phyloP scores from a whole-genome alignment of 2,329 filamentous ascomycete species.

The Elsinoe ampelina region DNA sequence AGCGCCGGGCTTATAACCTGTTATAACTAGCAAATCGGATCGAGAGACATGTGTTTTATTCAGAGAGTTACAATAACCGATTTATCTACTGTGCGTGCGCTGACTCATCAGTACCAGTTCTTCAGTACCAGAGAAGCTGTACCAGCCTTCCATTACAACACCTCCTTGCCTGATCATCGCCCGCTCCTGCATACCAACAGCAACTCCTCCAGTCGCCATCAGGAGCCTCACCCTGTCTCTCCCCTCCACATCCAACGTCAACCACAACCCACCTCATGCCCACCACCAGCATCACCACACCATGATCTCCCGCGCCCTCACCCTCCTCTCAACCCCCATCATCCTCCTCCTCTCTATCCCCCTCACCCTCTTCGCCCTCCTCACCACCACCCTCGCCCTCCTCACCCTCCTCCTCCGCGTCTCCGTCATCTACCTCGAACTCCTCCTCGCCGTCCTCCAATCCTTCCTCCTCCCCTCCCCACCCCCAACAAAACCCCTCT shows the following conservation, averaged over 20 bases:
- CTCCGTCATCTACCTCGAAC: slow-evolving; percentile 34
- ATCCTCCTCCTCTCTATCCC: slow-evolving; percentile 11
- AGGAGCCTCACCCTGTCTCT: too few species aligned
- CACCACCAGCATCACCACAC: background rate
- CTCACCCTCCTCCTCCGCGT: slow-evolving; percentile 25
- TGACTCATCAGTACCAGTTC: too few species aligned
- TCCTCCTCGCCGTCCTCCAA: slow-evolving; percentile 31
- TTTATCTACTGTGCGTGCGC: too few species aligned
- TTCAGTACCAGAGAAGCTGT: too few species aligned
- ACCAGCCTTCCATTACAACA: too few species aligned
- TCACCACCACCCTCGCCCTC: slow-evolving; percentile 12
- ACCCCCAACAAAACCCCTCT: slow-evolving; percentile 15
- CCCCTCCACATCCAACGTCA: background rate
- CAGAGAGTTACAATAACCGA: too few species aligned
- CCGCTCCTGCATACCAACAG: too few species aligned
- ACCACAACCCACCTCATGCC: background rate
- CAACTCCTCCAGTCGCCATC: too few species aligned
- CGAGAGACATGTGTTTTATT: too few species aligned
- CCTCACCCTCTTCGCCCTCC: slow-evolving; percentile 10
- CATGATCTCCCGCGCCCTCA: slow-evolving; percentile 32
- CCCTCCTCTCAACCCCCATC: slow-evolving; percentile 25
- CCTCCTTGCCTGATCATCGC: too few species aligned
- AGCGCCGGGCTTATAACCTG: too few species aligned
- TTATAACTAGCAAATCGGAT: too few species aligned
- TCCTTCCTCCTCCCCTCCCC: slow-evolving; percentile 25